phyloP scores from a whole-genome alignment of 2,329 filamentous ascomycete species.

The Apiospora malaysiana region DNA sequence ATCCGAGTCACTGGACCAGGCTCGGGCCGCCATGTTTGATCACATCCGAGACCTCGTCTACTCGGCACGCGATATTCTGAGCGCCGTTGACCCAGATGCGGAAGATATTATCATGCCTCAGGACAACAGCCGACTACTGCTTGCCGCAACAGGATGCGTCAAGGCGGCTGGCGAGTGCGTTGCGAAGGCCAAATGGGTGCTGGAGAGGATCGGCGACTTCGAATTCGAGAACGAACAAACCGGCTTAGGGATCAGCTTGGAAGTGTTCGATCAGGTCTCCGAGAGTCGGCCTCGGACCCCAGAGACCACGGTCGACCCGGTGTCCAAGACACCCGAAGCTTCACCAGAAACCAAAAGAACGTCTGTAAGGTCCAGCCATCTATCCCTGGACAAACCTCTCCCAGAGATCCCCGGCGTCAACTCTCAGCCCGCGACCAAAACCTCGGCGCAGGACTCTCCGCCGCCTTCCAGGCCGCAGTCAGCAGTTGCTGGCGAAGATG shows the following conservation, averaged over 20 bases:
- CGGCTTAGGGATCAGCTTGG: constrained; percentile 61
- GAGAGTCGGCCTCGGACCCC: constrained; percentile 39
- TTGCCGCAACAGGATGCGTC: constrained; percentile 85
- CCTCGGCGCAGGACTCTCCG: constrained; percentile 38
- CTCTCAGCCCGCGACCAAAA: constrained; percentile 30
- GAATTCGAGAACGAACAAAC: constrained; percentile 76
- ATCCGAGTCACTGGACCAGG: constrained; percentile 69
- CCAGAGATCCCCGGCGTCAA: constrained; percentile 63
- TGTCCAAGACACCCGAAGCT: neutral
- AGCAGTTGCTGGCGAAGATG: constrained; percentile 45
- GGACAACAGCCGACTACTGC: constrained; percentile 76
- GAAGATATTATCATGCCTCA: constrained; percentile 82
- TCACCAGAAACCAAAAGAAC: neutral
- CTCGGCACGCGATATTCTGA: constrained; percentile 80
- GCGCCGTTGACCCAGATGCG: constrained; percentile 68
- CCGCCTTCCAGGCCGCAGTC: constrained; percentile 51
- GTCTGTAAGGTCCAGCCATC: constrained; percentile 32
- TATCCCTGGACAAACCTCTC: constrained; percentile 69
- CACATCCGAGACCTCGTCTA: constrained; percentile 81
- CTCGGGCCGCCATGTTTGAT: constrained; percentile 78
- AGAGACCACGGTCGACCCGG: constrained; percentile 34
- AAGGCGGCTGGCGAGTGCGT: constrained; percentile 91
- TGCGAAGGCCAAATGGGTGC: constrained; percentile 80
- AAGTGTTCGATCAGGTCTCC: constrained; percentile 52
- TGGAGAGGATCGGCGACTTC: constrained; percentile 90